Conservation (phyloP, 768 basidiomycete species). For the Naganishia vaughanmartiniae region DNA sequence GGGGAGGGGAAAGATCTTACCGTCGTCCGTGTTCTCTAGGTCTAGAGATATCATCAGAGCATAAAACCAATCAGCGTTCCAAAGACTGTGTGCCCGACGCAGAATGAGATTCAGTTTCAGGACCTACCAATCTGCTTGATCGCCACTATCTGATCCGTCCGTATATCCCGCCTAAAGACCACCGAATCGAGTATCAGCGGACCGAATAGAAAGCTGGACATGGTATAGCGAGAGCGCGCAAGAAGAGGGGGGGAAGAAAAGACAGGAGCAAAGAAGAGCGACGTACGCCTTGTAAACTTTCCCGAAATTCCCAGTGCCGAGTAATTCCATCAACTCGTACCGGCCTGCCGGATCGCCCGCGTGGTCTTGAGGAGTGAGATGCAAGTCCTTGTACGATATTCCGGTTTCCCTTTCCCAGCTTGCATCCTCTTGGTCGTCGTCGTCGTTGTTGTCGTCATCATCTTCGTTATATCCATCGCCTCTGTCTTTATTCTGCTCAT, state of each 20-base stretch:
- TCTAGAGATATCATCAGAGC: constrained; percentile 57
- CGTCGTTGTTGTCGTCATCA: neutral
- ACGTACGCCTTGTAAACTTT: constrained; percentile 86
- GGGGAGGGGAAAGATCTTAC: neutral
- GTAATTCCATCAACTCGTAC: constrained; percentile 87
- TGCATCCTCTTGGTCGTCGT: no score
- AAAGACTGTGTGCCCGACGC: no score
- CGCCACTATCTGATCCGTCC: constrained; percentile 89
- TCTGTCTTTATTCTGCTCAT: no score
- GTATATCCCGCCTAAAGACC: constrained; percentile 68
- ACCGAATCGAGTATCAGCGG: no score
- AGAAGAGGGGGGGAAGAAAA: no score
- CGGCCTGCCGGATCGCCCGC: constrained; percentile 73
- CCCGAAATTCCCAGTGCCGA: constrained; percentile 96
- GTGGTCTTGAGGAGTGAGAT: constrained; percentile 8
- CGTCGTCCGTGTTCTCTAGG: constrained; percentile 96
- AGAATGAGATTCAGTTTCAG: constrained; percentile 5
- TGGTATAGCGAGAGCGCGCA: no score
- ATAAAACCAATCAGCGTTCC: no score
- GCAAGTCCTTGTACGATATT: neutral
- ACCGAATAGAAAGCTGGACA: no score
- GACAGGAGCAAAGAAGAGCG: no score
- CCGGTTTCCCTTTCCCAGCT: no score
- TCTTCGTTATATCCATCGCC: neutral
- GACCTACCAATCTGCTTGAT: constrained; percentile 92